phyloP scores from a whole-genome alignment of 2,329 filamentous ascomycete genomes.

The Fusarium drepaniforme region DNA sequence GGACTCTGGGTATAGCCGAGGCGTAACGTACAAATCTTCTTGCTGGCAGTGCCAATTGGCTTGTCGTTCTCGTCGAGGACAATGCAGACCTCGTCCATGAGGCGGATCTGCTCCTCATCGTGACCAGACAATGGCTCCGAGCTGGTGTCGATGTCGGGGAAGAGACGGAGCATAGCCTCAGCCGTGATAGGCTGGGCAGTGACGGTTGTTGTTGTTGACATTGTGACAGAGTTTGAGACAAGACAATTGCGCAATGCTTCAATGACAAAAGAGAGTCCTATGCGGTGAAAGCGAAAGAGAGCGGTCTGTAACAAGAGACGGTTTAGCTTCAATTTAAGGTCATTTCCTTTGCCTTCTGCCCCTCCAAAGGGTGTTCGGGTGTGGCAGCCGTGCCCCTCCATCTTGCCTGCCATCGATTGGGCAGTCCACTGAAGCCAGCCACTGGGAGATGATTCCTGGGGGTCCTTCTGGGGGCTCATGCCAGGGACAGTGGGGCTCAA shows the following conservation, averaged over 20 bases:
- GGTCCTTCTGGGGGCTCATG: slow-evolving; percentile 15
- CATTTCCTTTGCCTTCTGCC: slow-evolving; percentile 39
- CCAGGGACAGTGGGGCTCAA: slow-evolving; percentile 39
- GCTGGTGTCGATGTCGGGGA: slow-evolving; percentile 83
- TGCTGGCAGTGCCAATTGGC: slow-evolving; percentile 96
- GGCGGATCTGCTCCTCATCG: slow-evolving; percentile 95
- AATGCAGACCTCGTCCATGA: slow-evolving; percentile 99
- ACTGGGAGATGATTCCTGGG: slow-evolving; percentile 25
- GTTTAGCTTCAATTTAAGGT: slow-evolving; percentile 41
- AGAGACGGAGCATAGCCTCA: slow-evolving; percentile 86
- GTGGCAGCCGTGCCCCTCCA: slow-evolving; percentile 38
- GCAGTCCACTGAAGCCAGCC: slow-evolving; percentile 32
- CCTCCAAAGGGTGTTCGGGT: slow-evolving; percentile 39
- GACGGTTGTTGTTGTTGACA: slow-evolving; percentile 56
- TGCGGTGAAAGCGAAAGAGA: slow-evolving; percentile 14
- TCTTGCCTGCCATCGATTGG: slow-evolving; percentile 6
- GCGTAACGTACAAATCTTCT: slow-evolving; percentile 88
- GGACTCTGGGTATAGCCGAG: not conserved
- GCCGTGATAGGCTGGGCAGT: slow-evolving; percentile 79
- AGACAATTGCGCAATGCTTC: slow-evolving; percentile 1
- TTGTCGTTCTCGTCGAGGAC: slow-evolving; percentile 92
- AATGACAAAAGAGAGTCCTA: not conserved
- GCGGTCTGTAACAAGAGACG: slow-evolving; percentile 32
- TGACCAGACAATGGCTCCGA: slow-evolving; percentile 87
- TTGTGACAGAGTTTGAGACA: slow-evolving; percentile 29